Evolutionary conservation across 2,329 filamentous ascomycete species (phyloP).

Genomic region (Penicillium sp.): DNA sequence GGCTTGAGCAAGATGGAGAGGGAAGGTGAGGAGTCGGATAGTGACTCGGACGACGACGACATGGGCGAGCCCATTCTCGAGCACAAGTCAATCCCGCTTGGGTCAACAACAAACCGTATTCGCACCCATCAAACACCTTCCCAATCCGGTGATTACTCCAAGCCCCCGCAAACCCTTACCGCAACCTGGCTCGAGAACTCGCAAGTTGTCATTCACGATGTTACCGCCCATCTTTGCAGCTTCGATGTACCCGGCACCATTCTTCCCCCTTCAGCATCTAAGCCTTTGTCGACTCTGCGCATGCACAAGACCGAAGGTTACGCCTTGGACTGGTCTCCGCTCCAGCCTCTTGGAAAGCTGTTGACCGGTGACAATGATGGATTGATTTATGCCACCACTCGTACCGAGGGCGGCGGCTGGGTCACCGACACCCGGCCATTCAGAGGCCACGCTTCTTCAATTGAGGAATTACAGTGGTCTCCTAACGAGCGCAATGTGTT

Average conservation of each 20-base stretch:
- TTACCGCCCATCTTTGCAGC: conserved; percentile 81
- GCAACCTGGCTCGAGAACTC: conserved; percentile 90
- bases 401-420: conserved; percentile 84
- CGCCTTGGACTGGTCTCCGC: conserved; percentile 91
- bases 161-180: conserved; percentile 76
- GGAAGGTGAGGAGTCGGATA: conserved; percentile 65
- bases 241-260: conserved; percentile 86
- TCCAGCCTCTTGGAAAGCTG: conserved; percentile 77
- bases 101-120: conserved; percentile 89
- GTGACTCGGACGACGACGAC: conserved; percentile 71
- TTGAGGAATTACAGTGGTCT: conserved; percentile 97
- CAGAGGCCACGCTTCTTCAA: conserved; percentile 76
- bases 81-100: conserved; percentile 81
- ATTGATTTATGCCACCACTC: conserved; percentile 81
- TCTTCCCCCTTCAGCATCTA: conserved; percentile 79
- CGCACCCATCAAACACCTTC: conserved; percentile 78
- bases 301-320: conserved; percentile 95
- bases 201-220: conserved; percentile 88
- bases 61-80: conserved; percentile 84
- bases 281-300: conserved; percentile 80
- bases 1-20: conserved; percentile 84
- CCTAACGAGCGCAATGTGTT: conserved; percentile 92
- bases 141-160: conserved; percentile 60
- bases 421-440: conserved; percentile 82
- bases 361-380: conserved; percentile 90